Evolutionary conservation across 257 asterid genomes (phyloP).

Genomic region (Coffea eugenioides): DNA sequence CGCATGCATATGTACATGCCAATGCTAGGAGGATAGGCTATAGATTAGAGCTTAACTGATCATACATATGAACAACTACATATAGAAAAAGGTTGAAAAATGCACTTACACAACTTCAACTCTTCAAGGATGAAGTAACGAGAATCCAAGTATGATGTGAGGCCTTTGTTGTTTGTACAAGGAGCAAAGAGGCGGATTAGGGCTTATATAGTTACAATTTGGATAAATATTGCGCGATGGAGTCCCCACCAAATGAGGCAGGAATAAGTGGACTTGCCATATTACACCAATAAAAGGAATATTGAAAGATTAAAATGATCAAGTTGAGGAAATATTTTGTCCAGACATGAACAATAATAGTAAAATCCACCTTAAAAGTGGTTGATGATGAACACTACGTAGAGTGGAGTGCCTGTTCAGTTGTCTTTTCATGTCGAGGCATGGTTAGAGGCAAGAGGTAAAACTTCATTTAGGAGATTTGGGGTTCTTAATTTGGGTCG

Average conservation of each 20-base stretch:
- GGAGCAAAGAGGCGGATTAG: conserved; percentile 1
- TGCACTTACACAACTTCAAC: background rate
- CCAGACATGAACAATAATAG: background rate
- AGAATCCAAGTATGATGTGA: background rate
- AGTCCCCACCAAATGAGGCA: conserved; percentile 57
- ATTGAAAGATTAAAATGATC: conserved; percentile 26
- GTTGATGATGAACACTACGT: conserved; percentile 29
- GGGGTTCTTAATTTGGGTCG: too few relatives aligned
- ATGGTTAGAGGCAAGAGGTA: background rate
- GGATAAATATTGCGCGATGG: conserved; percentile 24
- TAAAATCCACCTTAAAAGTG: conserved; percentile 30
- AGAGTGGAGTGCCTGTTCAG: conserved; percentile 27
- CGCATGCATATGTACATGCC: too few relatives aligned
- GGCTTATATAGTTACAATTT: conserved; percentile 24
- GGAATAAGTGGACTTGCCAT: conserved; percentile 50
- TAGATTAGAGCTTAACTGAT: too few relatives aligned
- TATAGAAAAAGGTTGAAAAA: background rate
- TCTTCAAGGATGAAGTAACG: background rate
- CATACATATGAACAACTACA: background rate
- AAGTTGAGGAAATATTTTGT: conserved; percentile 9
- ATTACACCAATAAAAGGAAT: conserved; percentile 21
- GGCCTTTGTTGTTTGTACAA: background rate
- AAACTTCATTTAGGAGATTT: background rate
- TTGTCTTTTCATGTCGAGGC: conserved; percentile 22
- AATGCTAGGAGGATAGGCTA: too few relatives aligned